Percentiles rank a stretch among this genome's conserved stretches.
Conservation (phyloP, 164 flowering plant species). For the Piper betle region DNA sequence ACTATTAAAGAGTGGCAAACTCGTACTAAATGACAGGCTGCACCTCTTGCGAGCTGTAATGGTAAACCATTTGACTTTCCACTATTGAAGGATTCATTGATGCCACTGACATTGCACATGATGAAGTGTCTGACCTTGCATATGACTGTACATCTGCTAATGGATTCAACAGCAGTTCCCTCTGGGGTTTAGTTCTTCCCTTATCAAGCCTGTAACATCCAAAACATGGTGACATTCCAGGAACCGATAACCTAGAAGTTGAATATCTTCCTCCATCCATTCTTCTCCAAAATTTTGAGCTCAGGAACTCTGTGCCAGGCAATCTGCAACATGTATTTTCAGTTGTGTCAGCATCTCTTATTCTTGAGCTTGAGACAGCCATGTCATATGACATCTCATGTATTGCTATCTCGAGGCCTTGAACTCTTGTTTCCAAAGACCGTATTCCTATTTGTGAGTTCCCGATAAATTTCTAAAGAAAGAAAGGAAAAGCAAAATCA, state of each 20-base stretch:
- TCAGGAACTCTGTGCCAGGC: constrained; percentile 75
- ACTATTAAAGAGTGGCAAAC: background rate
- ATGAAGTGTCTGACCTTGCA: constrained; percentile 9
- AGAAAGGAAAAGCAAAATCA: background rate
- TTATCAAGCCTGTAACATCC: constrained; percentile 23
- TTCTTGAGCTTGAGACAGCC: constrained; percentile 57
- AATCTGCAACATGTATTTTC: constrained; percentile 53
- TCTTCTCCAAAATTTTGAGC: constrained; percentile 78
- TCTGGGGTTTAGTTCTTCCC: constrained; percentile 31
- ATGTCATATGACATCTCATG: constrained; percentile 67
- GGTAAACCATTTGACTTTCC: background rate
- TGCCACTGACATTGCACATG: background rate
- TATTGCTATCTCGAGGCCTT: constrained; percentile 68
- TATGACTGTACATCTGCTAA: constrained; percentile 47
- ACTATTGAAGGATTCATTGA: background rate
- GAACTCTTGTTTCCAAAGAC: constrained; percentile 84
- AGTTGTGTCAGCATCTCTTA: constrained; percentile 22
- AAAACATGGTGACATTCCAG: constrained; percentile 22
- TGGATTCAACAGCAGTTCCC: constrained; percentile 66
- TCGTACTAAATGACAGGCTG: background rate
- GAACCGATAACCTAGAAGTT: constrained; percentile 27
- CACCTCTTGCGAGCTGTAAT: too few relatives aligned
- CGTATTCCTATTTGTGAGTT: constrained; percentile 75
- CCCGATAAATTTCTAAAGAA: constrained; percentile 58
- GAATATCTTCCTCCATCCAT: constrained; percentile 31